Conservation (phyloP, 1,284 basidiomycete species). For the Microbotryomycetes sp. region DNA sequence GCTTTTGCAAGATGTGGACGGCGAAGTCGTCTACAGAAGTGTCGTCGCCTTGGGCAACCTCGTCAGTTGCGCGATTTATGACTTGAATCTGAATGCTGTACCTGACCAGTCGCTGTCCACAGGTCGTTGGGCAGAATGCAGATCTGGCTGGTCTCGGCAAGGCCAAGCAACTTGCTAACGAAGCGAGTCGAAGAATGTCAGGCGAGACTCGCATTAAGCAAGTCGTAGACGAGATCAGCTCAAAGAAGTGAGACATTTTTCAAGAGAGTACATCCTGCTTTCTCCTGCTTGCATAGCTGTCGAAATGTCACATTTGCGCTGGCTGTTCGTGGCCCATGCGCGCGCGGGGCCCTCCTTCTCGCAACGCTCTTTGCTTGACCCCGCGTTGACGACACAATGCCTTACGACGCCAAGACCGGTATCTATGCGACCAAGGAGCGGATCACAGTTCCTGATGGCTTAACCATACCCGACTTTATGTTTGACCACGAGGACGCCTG, state of each 20-base stretch:
- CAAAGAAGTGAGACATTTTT: slow-evolving; percentile 18
- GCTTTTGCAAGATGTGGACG: slow-evolving; percentile 62
- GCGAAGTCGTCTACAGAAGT: slow-evolving; percentile 76
- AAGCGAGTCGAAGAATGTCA: slow-evolving; percentile 38
- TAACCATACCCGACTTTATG: not conserved
- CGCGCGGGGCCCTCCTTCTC: not conserved
- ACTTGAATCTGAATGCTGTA: too few species aligned
- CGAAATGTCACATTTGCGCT: too few species aligned
- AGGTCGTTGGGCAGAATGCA: slow-evolving; percentile 42
- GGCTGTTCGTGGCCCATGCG: too few species aligned
- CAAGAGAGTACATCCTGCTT: too few species aligned
- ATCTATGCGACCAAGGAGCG: slow-evolving; percentile 4
- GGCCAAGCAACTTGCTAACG: slow-evolving; percentile 21
- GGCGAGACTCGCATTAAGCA: slow-evolving; percentile 44
- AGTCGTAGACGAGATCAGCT: slow-evolving; percentile 42
- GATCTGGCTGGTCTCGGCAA: slow-evolving; percentile 20
- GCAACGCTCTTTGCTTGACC: not conserved
- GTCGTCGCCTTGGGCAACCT: slow-evolving; percentile 83
- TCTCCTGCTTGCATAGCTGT: too few species aligned
- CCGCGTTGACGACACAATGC: slow-evolving; percentile 14
- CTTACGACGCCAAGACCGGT: slow-evolving; percentile 20
- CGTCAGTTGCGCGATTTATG: too few species aligned
- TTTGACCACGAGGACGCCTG: not conserved
- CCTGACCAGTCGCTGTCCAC: too few species aligned
- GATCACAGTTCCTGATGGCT: slow-evolving; percentile 5